Conservation (phyloP, 805 yeast species). For the Pichia occidentalis region DNA sequence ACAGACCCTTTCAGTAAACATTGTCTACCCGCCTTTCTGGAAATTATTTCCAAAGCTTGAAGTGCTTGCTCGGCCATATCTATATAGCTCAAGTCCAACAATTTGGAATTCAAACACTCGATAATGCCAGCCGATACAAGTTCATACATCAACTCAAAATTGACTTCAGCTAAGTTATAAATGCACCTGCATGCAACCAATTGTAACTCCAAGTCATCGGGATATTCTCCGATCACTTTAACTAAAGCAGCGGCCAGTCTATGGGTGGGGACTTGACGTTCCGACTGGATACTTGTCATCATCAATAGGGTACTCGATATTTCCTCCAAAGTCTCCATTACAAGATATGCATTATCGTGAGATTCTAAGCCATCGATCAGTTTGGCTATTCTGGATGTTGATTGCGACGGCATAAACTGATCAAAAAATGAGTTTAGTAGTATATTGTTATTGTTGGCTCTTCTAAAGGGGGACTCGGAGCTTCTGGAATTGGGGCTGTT, state of each 20-base stretch:
- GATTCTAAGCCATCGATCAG: conserved; percentile 35
- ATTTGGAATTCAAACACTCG: conserved; percentile 55
- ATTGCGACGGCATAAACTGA: conserved; percentile 17
- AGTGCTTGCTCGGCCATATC: conserved; percentile 90
- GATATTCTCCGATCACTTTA: conserved; percentile 48
- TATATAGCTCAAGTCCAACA: conserved; percentile 72
- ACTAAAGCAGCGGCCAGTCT: conserved; percentile 50
- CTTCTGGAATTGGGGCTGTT: conserved; percentile 15
- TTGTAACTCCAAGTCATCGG: conserved; percentile 71
- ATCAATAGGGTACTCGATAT: conserved; percentile 57
- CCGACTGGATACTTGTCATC: conserved; percentile 57
- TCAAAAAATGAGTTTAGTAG: conserved; percentile 27
- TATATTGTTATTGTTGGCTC: conserved; percentile 17
- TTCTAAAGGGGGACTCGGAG: no score
- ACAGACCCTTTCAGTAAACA: conserved; percentile 58
- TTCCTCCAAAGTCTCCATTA: conserved; percentile 60
- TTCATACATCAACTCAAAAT: conserved; percentile 53
- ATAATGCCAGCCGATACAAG: conserved; percentile 63
- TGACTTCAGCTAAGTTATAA: conserved; percentile 71
- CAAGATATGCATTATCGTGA: conserved; percentile 51
- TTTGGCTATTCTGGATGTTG: conserved; percentile 17
- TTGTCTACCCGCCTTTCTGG: conserved; percentile 45
- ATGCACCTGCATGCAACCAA: conserved; percentile 78
- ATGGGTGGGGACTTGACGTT: conserved; percentile 55
- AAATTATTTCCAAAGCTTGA: conserved; percentile 63